Percentiles rank a stretch among this genome's conserved stretches.
These are phyloP conservation scores for Parasitella parasitica DNA, from an alignment of 371 early-diverging fungal species.

Conservation along the genomic window DNA sequence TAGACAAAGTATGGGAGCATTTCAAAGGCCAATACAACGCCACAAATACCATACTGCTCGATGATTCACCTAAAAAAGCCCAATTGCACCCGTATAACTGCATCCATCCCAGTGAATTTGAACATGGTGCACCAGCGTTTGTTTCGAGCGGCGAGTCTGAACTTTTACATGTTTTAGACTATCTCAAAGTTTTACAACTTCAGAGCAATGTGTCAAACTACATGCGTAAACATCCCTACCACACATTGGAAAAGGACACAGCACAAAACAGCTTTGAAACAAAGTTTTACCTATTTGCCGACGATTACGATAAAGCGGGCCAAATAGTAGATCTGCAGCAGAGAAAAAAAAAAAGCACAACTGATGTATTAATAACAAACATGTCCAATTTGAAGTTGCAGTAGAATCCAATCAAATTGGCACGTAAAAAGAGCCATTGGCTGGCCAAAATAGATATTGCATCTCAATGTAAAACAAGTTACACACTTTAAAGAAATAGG, in stretches of 20 bases:
- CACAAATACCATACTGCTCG: slow-evolving; percentile 68
- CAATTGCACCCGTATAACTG: slow-evolving; percentile 65
- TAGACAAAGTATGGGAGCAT: slow-evolving; percentile 52
- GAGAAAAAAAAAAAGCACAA: background rate
- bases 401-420: slow-evolving; percentile 7
- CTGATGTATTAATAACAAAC: background rate
- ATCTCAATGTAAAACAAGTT: too few relatives aligned
- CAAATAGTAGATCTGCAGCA: background rate
- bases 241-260: background rate
- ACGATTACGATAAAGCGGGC: background rate
- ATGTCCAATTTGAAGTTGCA: background rate
- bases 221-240: slow-evolving; percentile 50
- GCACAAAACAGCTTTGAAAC: background rate
- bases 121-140: slow-evolving; percentile 17
- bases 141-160: slow-evolving; percentile 43
- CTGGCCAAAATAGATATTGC: background rate
- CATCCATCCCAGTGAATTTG: slow-evolving; percentile 39
- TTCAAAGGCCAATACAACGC: slow-evolving; percentile 48
- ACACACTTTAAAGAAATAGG: slow-evolving; percentile 3
- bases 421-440: slow-evolving; percentile 4
- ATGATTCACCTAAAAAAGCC: slow-evolving; percentile 67
- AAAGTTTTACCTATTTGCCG: slow-evolving; percentile 2
- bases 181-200: slow-evolving; percentile 44
- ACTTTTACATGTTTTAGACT: slow-evolving; percentile 45
- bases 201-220: slow-evolving; percentile 55